A percentile compares a stretch with the other conserved stretches of the same genome.
Conservation (phyloP, 2,329 filamentous ascomycete genomes). For the Penicillium italicum region DNA sequence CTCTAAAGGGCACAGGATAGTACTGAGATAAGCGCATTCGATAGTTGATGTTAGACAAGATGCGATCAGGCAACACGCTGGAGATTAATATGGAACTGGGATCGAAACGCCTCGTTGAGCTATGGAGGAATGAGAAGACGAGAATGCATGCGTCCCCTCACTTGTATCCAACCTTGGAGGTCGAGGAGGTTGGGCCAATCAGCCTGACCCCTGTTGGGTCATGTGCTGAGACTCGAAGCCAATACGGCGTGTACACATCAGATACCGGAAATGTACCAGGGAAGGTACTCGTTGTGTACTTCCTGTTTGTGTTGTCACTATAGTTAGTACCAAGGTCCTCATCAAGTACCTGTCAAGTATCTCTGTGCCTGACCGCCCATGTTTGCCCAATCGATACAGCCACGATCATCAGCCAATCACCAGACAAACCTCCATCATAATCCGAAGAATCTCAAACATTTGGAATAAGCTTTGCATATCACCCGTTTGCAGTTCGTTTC, state of each 20-base stretch:
- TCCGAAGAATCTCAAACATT: not conserved
- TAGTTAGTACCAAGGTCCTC: not conserved
- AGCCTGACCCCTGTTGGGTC: constrained; percentile 9
- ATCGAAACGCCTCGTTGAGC: constrained; percentile 16
- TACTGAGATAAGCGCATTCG: constrained; percentile 6
- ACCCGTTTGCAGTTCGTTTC: constrained; percentile 2
- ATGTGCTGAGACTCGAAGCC: constrained; percentile 14
- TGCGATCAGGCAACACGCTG: constrained; percentile 1
- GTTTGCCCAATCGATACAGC: constrained; percentile 22
- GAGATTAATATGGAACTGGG: constrained; percentile 6
- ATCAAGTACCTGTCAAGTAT: constrained; percentile 5
- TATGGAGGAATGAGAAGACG: constrained; percentile 17
- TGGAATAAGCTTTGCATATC: not conserved
- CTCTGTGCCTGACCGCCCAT: constrained; percentile 23
- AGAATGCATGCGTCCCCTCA: constrained; percentile 17
- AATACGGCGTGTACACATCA: constrained; percentile 5
- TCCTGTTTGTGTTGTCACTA: not conserved
- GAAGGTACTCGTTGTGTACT: not conserved
- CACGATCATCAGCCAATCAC: constrained; percentile 10
- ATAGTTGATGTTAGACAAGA: constrained; percentile 2
- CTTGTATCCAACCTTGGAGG: constrained; percentile 18
- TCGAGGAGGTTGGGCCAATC: constrained; percentile 34
- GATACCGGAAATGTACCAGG: not conserved
- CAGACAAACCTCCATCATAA: not conserved
- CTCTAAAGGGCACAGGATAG: not conserved